Percentiles rank a stretch among this genome's conserved stretches.
Evolutionary conservation across 2,329 filamentous ascomycete genomes (phyloP).

Genomic region (Aureobasidium leucospermi): DNA sequence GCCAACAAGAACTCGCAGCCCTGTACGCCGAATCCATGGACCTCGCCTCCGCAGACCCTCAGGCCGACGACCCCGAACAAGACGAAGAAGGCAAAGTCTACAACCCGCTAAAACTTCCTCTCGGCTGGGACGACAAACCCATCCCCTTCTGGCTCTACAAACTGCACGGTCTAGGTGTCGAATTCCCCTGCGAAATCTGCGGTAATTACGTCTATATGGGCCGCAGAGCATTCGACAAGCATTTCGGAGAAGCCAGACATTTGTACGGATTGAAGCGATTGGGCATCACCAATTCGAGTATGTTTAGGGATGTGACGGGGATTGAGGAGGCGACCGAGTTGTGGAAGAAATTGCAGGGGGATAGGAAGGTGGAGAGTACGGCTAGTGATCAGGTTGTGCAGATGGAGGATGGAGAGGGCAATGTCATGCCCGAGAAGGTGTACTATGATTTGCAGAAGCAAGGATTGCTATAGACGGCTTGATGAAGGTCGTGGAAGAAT

Average conservation of each 20-base stretch:
- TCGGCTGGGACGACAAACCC: slow-evolving; percentile 97
- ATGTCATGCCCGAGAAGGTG: slow-evolving; percentile 98
- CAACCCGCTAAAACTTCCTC: slow-evolving; percentile 89
- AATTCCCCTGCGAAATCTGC: slow-evolving; percentile 93
- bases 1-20: slow-evolving; percentile 87
- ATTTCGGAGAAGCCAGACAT: slow-evolving; percentile 91
- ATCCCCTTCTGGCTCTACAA: slow-evolving; percentile 99
- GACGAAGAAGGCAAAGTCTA: slow-evolving; percentile 74
- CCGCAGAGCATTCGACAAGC: slow-evolving; percentile 90
- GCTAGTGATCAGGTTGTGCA: slow-evolving; percentile 82
- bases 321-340: slow-evolving; percentile 84
- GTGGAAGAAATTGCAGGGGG: slow-evolving; percentile 88
- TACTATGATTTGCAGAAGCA: slow-evolving; percentile 94
- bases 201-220: slow-evolving; percentile 99
- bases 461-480: slow-evolving; percentile 60
- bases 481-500: not conserved
- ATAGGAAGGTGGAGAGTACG: slow-evolving; percentile 69
- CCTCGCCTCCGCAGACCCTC: slow-evolving; percentile 18
- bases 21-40: slow-evolving; percentile 55
- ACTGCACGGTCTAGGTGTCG: slow-evolving; percentile 86
- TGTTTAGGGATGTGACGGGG: slow-evolving; percentile 89
- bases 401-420: slow-evolving; percentile 96
- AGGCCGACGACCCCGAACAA: slow-evolving; percentile 53
- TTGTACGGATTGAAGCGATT: slow-evolving; percentile 90
- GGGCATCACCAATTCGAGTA: slow-evolving; percentile 80